Evolutionary conservation across 495 filamentous ascomycete genomes (phyloP), one percentile per base, ranked within the genome.

Genomic region (Elasticomyces elasticus): DNA sequence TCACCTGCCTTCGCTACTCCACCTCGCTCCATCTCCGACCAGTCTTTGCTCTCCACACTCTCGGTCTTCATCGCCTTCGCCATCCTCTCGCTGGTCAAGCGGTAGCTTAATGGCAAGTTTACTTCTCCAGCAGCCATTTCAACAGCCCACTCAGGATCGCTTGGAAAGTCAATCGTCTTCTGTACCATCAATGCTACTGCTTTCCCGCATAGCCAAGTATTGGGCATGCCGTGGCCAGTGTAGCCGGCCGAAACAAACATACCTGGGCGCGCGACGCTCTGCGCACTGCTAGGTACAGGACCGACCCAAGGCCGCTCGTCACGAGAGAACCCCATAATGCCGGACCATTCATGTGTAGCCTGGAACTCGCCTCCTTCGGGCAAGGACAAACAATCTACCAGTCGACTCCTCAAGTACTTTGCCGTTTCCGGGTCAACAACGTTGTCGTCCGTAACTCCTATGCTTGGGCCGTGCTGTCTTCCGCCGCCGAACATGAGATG

Each of bases 171-270:
- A 22, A 62, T 54, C 2, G 47, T 56, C 30, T 71, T 68, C 30
- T 78, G 55, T 41, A 89, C 73, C 81, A 87, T 81, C 26, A 74
- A 70, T 2, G 75, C 83, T 19, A 82, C 70, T 7, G 83, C 83
- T 55, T 81, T 78, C 1, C 81, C 87, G 51, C 76, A 83, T 10
- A 86, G 67, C 60, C 81, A 82, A 25, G 79, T 80, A 61, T 84
- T 83, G 4, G 86, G 85, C 87, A 94, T 94, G 1, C 87, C 87
- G 61, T 94, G 86, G 0, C 87, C 87, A 6, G 69, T 71, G 55
- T 65, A 72, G 7, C 67, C 69, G 3, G 61, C 68, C 13, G 52
- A 51, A 26, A 72, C 38, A 66, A 63, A 72, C 17, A 71, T 11
- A 31, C 49, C 49, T 12, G 35, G 35, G 12, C 35, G 4, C 4